Evolutionary conservation across 148 eudicot species (phyloP).

Genomic region (Rhododendron simsii): DNA sequence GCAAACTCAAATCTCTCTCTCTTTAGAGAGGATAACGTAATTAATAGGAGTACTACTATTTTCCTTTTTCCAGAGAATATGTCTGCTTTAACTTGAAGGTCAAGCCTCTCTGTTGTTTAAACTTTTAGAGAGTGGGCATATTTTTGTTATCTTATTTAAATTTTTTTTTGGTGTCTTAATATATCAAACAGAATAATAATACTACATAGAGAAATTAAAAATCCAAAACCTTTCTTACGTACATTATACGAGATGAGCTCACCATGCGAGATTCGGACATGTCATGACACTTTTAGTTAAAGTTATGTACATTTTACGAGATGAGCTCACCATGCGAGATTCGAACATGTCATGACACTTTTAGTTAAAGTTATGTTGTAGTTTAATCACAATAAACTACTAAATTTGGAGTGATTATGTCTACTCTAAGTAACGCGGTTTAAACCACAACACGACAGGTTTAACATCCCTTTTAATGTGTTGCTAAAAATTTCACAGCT

Average conservation of each 20-base stretch:
- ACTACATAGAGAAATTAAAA: background rate
- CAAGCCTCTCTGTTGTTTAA: conserved; percentile 3
- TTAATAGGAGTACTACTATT: too few species aligned
- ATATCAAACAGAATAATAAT: too few species aligned
- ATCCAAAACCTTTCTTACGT: background rate
- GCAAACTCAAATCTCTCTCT: background rate
- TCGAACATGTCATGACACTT: too few species aligned
- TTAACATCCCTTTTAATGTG: background rate
- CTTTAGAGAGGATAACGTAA: background rate
- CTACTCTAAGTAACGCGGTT: background rate
- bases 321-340: too few species aligned
- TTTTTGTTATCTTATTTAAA: background rate
- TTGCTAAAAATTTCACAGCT: background rate
- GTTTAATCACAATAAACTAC: background rate
- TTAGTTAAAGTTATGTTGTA: background rate
- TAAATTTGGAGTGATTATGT: background rate
- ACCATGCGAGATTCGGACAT: too few species aligned
- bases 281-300: too few species aligned
- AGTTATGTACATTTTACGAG: too few species aligned
- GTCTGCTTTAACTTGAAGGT: background rate
- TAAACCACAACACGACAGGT: background rate
- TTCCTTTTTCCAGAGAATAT: background rate
- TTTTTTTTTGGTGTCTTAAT: background rate
- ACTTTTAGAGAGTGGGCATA: background rate
- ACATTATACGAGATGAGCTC: too few species aligned